phyloP scores from a whole-genome alignment of 2,329 filamentous ascomycete genomes.

The Paracorniculantispora psalliotae region DNA sequence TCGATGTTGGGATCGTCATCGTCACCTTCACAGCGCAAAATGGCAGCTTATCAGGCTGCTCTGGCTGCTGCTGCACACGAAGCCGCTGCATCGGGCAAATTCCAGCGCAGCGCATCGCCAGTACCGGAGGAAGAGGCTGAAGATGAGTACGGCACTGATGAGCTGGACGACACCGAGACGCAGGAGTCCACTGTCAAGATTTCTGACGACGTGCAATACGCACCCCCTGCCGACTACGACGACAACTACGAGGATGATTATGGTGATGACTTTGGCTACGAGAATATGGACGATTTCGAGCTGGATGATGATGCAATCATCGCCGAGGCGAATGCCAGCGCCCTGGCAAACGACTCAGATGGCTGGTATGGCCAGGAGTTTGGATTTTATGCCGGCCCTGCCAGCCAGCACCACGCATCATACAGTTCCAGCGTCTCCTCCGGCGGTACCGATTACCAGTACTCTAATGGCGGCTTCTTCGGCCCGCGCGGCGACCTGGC shows the following conservation, averaged over 20 bases:
- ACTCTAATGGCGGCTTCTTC: constrained; percentile 83
- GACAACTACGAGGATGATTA: constrained; percentile 31
- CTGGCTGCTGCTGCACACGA: constrained; percentile 75
- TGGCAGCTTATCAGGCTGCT: constrained; percentile 74
- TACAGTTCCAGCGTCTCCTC: constrained; percentile 33
- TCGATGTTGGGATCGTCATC: not conserved
- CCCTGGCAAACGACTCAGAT: constrained; percentile 84
- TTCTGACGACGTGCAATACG: constrained; percentile 48
- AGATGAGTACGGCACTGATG: not conserved
- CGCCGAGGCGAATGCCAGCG: constrained; percentile 90
- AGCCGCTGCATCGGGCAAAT: constrained; percentile 71
- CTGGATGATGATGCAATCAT: constrained; percentile 87
- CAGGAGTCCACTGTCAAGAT: constrained; percentile 42
- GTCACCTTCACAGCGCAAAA: constrained; percentile 19
- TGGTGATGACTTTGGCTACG: constrained; percentile 51
- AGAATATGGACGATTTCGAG: constrained; percentile 62
- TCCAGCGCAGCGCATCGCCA: constrained; percentile 56
- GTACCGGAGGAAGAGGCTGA: constrained; percentile 23
- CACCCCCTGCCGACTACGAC: constrained; percentile 41
- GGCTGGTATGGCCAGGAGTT: constrained; percentile 97
- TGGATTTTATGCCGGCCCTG: constrained; percentile 76
- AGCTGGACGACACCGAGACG: constrained; percentile 12
- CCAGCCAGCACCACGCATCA: constrained; percentile 38
- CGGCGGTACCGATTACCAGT: constrained; percentile 43
- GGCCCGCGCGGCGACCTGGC: constrained; percentile 64